Base-by-base conservation (phyloP, 768 basidiomycete species). In the Termitomyces sp. region DNA sequence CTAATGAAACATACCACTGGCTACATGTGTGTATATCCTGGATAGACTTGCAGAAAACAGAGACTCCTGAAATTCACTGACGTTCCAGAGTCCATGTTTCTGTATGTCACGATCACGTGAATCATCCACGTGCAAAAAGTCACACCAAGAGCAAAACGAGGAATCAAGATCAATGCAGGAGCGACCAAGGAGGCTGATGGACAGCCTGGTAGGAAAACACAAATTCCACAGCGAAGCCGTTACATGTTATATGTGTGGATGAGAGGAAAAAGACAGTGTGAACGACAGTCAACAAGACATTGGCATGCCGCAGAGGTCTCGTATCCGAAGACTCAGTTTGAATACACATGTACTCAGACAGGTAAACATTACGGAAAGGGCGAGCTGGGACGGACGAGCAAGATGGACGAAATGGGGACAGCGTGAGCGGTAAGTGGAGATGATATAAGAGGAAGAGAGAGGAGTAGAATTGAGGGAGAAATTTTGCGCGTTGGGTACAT, bases 81-180 rank as follows among this genome's bases (percentile, higher is more conserved):
- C n/a, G n/a, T n/a, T n/a, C n/a, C n/a, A n/a, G n/a, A n/a, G 33
- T 23, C 12, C 15, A 12, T 47, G 33, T 38, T 38, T 20, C 15
- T 29, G n/a, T 45, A 59, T 52, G 60, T 66, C 65, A 61, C 65
- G 64, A 62, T 64, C 65, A 66, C 64, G 61, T 66, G 62, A 1
- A 9, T 31, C 7, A 12, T 5, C 44, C 65, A 66, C 65, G 64
- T 66, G 65, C 42, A 36, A 52, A n/a, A 54, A 56, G 63, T 62
- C 63, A 64, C 63, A 53, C 54, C 27, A 25, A 35, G 25, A 16
- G 40, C 18, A 35, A 43, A 56, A 56, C 25, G 57, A 58, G 60
- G 49, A 53, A 57, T 60, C 54, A 53, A 42, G 49, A 54, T n/a
- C n/a, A n/a, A n/a, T 56, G 44, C n/a, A 40, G 51, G 45, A 52